These are phyloP conservation scores for Hawksworthiomyces lignivorus DNA, from an alignment of 2,329 filamentous ascomycete species.

Conservation along the genomic window DNA sequence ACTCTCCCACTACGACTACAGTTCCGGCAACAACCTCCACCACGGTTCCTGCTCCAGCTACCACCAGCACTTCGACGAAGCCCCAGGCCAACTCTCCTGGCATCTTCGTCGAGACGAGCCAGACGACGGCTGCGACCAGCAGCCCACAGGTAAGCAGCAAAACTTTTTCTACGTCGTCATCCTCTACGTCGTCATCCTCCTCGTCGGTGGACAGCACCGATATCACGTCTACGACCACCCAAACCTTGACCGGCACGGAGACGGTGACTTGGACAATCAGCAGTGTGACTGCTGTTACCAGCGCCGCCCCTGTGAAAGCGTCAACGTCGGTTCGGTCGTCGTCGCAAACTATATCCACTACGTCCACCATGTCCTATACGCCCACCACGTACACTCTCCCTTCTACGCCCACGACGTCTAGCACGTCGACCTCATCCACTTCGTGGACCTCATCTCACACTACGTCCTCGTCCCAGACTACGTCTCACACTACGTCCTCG, in stretches of 20 bases:
- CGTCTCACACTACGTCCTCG: too few species aligned
- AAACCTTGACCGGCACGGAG: slow-evolving; percentile 6
- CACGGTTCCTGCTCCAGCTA: neutral
- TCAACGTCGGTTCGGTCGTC: too few species aligned
- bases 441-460: neutral
- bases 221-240: slow-evolving; percentile 5
- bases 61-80: neutral
- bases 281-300: neutral
- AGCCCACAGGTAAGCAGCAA: slow-evolving; percentile 9
- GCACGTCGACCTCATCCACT: neutral
- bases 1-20: neutral
- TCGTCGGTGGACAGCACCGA: neutral
- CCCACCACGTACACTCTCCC: too few species aligned
- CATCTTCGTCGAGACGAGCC: slow-evolving; percentile 9
- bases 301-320: neutral
- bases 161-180: neutral
- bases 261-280: neutral
- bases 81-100: slow-evolving; percentile 5
- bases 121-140: slow-evolving; percentile 1
- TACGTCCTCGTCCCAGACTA: neutral
- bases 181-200: neutral
- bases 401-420: too few species aligned
- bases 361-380: too few species aligned
- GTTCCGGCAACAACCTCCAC: neutral
- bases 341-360: too few species aligned